phyloP scores from a whole-genome alignment of 495 filamentous ascomycete species.

The Trichoderma gamsii region DNA sequence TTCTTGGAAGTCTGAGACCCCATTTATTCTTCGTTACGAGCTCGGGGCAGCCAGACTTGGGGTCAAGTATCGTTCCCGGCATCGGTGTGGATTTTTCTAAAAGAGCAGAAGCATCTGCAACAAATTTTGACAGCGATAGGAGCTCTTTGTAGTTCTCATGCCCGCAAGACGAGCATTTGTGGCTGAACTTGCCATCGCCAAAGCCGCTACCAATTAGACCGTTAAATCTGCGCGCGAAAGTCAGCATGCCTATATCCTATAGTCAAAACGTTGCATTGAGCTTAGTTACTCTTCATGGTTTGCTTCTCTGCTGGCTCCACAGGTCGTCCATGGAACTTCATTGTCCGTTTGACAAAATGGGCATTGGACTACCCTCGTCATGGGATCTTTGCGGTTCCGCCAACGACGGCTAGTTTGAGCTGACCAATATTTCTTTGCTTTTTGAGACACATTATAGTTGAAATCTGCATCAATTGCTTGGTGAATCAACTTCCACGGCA shows the following conservation, averaged over 20 bases:
- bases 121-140: slow-evolving; percentile 26
- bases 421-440: slow-evolving; percentile 36
- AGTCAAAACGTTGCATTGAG: background rate
- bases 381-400: slow-evolving; percentile 43
- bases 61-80: slow-evolving; percentile 17
- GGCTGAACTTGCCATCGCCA: slow-evolving; percentile 45
- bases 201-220: slow-evolving; percentile 35
- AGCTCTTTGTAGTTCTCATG: slow-evolving; percentile 23
- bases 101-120: slow-evolving; percentile 24
- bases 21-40: slow-evolving; percentile 14
- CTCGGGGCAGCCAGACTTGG: slow-evolving; percentile 9
- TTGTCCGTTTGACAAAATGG: slow-evolving; percentile 37
- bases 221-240: background rate
- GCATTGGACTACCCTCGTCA: slow-evolving; percentile 40
- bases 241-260: background rate
- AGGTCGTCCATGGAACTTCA: slow-evolving; percentile 46
- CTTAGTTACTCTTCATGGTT: background rate
- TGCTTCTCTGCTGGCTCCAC: slow-evolving; percentile 22
- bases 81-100: slow-evolving; percentile 24
- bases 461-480: slow-evolving; percentile 50
- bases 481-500: slow-evolving; percentile 57
- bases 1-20: slow-evolving; percentile 7
- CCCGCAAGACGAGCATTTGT: slow-evolving; percentile 24
- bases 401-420: slow-evolving; percentile 40
- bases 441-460: slow-evolving; percentile 40